A percentile compares a stretch with the other conserved stretches of the same genome.
phyloP scores from a whole-genome alignment of 345 rosid genomes.

The Melaleuca quinquenervia region DNA sequence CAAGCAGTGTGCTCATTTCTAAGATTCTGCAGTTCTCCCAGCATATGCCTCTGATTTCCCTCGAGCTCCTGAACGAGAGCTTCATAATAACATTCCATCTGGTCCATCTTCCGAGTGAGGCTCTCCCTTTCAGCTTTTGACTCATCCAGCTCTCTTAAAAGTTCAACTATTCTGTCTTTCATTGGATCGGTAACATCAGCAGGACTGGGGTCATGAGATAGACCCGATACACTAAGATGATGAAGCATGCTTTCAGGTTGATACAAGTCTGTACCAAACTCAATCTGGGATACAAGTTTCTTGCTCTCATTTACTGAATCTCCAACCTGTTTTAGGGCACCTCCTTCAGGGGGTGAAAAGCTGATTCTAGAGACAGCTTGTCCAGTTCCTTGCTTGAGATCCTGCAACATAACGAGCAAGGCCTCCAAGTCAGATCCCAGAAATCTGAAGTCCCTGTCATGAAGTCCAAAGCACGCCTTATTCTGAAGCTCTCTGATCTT shows the following conservation, averaged over 20 bases:
- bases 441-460: constrained; percentile 53
- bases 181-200: constrained; percentile 39
- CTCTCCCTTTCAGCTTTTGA: constrained; percentile 77
- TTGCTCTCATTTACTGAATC: constrained; percentile 33
- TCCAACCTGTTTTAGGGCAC: constrained; percentile 14
- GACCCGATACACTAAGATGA: constrained; percentile 47
- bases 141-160: constrained; percentile 76
- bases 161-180: constrained; percentile 74
- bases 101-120: constrained; percentile 87
- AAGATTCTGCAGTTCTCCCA: constrained; percentile 82
- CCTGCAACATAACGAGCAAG: constrained; percentile 44
- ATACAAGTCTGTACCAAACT: constrained; percentile 49
- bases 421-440: constrained; percentile 58
- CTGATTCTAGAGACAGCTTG: constrained; percentile 24
- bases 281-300: constrained; percentile 30
- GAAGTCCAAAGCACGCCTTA: constrained; percentile 49
- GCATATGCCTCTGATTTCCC: constrained; percentile 91
- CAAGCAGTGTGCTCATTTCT: constrained; percentile 84
- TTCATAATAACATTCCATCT: constrained; percentile 99
- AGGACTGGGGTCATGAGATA: constrained; percentile 50
- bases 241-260: constrained; percentile 81
- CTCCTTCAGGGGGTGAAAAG: constrained; percentile 26
- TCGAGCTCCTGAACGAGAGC: constrained; percentile 93
- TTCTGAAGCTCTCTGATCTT: constrained; percentile 62
- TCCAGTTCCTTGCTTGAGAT: constrained; percentile 63